Percentiles rank a stretch among this genome's conserved stretches.
phyloP scores from a whole-genome alignment of 1,284 basidiomycete genomes.

The Cutaneotrichosporon cavernicola region DNA sequence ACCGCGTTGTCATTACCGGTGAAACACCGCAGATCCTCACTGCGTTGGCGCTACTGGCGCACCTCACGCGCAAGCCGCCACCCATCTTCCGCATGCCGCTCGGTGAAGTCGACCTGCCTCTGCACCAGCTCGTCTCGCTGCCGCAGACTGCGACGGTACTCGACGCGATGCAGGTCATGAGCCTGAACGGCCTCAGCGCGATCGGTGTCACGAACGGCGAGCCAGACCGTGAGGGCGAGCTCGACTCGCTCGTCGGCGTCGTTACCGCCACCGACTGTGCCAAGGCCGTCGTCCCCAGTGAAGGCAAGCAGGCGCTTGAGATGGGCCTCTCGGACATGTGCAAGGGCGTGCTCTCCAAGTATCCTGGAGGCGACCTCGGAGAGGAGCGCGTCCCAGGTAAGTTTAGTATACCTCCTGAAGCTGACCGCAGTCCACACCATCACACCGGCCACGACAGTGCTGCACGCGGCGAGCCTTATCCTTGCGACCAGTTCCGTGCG shows the following conservation, averaged over 20 bases:
- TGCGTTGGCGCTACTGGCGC: conserved; percentile 31
- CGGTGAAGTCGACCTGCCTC: conserved; percentile 28
- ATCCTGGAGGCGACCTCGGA: conserved; percentile 36
- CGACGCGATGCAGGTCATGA: conserved; percentile 48
- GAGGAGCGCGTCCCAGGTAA: conserved; percentile 43
- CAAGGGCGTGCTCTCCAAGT: conserved; percentile 32
- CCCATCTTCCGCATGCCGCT: conserved; percentile 28
- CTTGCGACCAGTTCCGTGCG: conserved; percentile 42
- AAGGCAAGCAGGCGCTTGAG: conserved; percentile 39
- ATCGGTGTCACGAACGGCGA: conserved; percentile 35
- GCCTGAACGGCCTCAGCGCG: conserved; percentile 35
- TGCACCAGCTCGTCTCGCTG: conserved; percentile 40
- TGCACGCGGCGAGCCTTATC: conserved; percentile 40
- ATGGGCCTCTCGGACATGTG: conserved; percentile 39
- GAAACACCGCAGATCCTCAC: conserved; percentile 30
- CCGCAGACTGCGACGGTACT: conserved; percentile 34
- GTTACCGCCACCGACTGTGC: conserved; percentile 38
- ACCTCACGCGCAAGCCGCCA: conserved; percentile 33
- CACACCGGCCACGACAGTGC: conserved; percentile 32
- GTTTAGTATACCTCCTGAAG: conserved; percentile 8
- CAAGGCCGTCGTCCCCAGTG: conserved; percentile 38
- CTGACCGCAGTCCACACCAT: conserved; percentile 41
- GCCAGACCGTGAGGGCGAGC: conserved; percentile 20
- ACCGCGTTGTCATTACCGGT: conserved; percentile 34
- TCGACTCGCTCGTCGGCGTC: conserved; percentile 29